Conservation (phyloP, 1,284 basidiomycete genomes). For the Porogramme epimiltina region DNA sequence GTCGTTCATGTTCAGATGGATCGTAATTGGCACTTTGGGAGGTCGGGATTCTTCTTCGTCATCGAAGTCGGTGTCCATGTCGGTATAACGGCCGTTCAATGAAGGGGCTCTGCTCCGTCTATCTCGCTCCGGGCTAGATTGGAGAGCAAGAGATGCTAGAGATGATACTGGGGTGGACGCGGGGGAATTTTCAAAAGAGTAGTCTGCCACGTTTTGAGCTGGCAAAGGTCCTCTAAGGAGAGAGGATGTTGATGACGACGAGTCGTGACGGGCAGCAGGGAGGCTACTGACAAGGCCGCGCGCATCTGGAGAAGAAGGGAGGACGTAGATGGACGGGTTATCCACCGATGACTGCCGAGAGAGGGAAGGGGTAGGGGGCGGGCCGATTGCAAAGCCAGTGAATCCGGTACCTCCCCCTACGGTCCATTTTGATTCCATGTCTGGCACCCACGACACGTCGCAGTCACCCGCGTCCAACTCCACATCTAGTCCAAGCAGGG, state of each 20-base stretch:
- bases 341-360: constrained; percentile 24
- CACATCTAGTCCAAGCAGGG: constrained; percentile 76
- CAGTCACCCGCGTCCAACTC: constrained; percentile 66
- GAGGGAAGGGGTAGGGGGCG: constrained; percentile 19
- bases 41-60: constrained; percentile 30
- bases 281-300: constrained; percentile 22
- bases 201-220: constrained; percentile 59
- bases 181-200: constrained; percentile 62
- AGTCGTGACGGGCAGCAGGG: constrained; percentile 37
- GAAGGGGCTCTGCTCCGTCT: constrained; percentile 34
- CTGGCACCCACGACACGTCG: constrained; percentile 65
- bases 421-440: constrained; percentile 54
- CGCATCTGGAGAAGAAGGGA: constrained; percentile 50
- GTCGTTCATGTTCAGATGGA: constrained; percentile 80
- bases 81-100: constrained; percentile 22
- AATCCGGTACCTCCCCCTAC: constrained; percentile 65
- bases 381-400: constrained; percentile 64
- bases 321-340: constrained; percentile 26
- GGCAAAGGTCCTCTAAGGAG: constrained; percentile 74
- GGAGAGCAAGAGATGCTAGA: constrained; percentile 49
- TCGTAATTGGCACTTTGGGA: constrained; percentile 60
- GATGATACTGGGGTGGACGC: constrained; percentile 58
- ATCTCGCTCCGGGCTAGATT: constrained; percentile 38
- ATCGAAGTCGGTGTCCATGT: constrained; percentile 27
- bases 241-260: constrained; percentile 50